A percentile compares a stretch with the other conserved stretches of the same genome.
Conservation (phyloP, 2,329 filamentous ascomycete genomes). For the Penicillium sclerotiorum region DNA sequence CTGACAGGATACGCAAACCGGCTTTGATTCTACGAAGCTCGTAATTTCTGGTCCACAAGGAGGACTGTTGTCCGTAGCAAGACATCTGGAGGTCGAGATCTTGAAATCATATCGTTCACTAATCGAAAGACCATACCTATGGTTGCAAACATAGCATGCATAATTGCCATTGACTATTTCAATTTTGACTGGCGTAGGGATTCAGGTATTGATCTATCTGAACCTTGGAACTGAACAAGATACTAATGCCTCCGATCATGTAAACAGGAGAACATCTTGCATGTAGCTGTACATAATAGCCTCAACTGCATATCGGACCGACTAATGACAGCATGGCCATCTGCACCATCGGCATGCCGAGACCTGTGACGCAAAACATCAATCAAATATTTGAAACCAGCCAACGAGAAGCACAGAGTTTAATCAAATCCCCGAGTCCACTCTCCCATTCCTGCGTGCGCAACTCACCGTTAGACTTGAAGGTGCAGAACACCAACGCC, state of each 20-base stretch:
- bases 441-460: not conserved
- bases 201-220: not conserved
- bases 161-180: too few species aligned
- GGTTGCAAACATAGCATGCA: too few species aligned
- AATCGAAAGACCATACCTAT: too few species aligned
- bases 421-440: not conserved
- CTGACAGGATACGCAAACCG: not conserved
- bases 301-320: slow-evolving; percentile 1
- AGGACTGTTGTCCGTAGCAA: not conserved
- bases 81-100: too few species aligned
- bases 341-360: slow-evolving; percentile 17
- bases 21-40: not conserved
- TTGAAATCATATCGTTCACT: too few species aligned
- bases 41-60: not conserved
- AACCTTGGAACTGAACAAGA: too few species aligned
- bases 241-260: too few species aligned
- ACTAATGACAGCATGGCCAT: not conserved
- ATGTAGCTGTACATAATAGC: not conserved
- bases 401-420: not conserved
- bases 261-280: too few species aligned
- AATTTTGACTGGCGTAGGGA: too few species aligned
- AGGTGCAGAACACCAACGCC: slow-evolving; percentile 4
- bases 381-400: not conserved
- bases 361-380: slow-evolving; percentile 5
- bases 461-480: slow-evolving; percentile 4